Base-by-base conservation (phyloP, 441 rosid species). In the Populus trichocarpa region DNA sequence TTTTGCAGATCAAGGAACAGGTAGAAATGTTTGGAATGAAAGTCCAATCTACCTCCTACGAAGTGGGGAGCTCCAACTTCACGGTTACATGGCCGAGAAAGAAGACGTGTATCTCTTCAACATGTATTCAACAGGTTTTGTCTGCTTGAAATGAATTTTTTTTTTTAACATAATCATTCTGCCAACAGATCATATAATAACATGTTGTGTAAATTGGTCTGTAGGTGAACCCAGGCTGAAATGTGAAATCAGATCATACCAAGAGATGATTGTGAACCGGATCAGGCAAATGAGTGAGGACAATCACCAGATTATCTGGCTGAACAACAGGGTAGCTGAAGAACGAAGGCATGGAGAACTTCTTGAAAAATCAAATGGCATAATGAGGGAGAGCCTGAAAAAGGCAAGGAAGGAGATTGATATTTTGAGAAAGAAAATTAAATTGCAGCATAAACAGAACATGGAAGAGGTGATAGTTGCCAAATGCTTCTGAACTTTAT, bases 221-320 rank as follows among this genome's bases (percentile, higher is more conserved):
- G 61, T 18, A 67, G 81, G 77, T 4, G 33, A 32, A 32, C 33
- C 33, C 4, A 26, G 18, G 80, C 46, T 78, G 66, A 72, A 78
- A 67, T 72, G 28, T 46, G 71, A 64, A 65, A 66, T 78, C 46
- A 84, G 85, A 76, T 93, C 97, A 5, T 83, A 92, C 81, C 88
- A 87, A 64, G 95, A 92, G 86, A 86, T 84, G 91, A 90, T 93
- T 57, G 90, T 88, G 76, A 83, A 84, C 57, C 82, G 86, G 68
- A 77, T 91, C 66, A 84, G 88, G 86, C 87, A 87, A 79, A 88
- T 93, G 79, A 72, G 80, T 25, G 92, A 90, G 76, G 95, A 89
- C 68, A 88, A 88, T 64, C 92, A 88, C 82, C 86, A 85, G 82
- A 91, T 92, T 30, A 71, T 70, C 46, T 89, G 85, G 84, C 73